These are phyloP conservation scores for Phytophthora meadii DNA, from an alignment of 352 stramenopile genomes.

Conservation along the genomic window DNA sequence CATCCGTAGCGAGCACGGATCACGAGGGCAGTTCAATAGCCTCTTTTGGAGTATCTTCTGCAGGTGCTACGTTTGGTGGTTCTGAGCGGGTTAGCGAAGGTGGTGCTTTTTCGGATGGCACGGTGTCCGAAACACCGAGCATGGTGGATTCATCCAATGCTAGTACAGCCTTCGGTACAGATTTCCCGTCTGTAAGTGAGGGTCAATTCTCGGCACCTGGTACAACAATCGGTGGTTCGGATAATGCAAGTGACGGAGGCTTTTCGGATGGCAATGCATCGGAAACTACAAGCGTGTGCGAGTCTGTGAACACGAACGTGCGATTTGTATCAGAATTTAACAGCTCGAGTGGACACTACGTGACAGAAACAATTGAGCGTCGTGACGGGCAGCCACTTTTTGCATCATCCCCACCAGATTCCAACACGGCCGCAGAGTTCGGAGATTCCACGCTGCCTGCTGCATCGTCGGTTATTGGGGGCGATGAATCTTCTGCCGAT, in stretches of 20 bases:
- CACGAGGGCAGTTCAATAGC: conserved; percentile 61
- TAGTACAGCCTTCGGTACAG: conserved; percentile 77
- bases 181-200: conserved; percentile 80
- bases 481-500: conserved; percentile 29
- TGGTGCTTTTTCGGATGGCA: conserved; percentile 69
- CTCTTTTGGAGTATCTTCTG: conserved; percentile 77
- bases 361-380: conserved; percentile 36
- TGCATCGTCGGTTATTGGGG: conserved; percentile 31
- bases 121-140: conserved; percentile 74
- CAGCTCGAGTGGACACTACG: conserved; percentile 43
- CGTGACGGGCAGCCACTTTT: conserved; percentile 32
- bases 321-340: conserved; percentile 49
- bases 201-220: conserved; percentile 69
- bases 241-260: conserved; percentile 60
- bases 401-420: conserved; percentile 34
- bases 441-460: conserved; percentile 15
- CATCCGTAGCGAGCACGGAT: conserved; percentile 45
- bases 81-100: conserved; percentile 75
- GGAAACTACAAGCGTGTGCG: conserved; percentile 61
- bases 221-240: conserved; percentile 64
- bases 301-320: conserved; percentile 46
- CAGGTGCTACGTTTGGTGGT: conserved; percentile 78
- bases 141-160: conserved; percentile 78
- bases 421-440: conserved; percentile 26
- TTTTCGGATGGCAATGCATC: conserved; percentile 72